These are phyloP conservation scores for Aspergillus hiratsukae DNA, from an alignment of 2,329 filamentous ascomycete species.

Conservation along the genomic window DNA sequence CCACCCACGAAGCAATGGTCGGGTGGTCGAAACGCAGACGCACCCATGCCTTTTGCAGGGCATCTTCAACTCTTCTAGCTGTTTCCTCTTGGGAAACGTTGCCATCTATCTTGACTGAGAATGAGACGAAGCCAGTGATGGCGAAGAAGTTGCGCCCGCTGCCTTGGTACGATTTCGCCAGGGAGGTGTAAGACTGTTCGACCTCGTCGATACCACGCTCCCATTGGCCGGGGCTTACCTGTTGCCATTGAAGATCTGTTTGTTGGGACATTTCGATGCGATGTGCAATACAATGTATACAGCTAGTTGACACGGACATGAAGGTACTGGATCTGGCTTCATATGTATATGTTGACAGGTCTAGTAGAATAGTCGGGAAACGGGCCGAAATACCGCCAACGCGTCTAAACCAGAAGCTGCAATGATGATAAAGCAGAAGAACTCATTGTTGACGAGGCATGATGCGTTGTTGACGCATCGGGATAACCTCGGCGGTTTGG, in stretches of 20 bases:
- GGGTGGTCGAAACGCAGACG: constrained; percentile 21
- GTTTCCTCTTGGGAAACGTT: neutral
- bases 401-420: too few relatives aligned
- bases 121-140: constrained; percentile 39
- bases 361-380: neutral
- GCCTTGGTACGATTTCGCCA: constrained; percentile 32
- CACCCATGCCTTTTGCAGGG: constrained; percentile 19
- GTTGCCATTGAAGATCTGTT: constrained; percentile 4
- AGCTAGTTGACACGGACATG: too few relatives aligned
- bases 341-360: neutral
- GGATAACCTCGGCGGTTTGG: neutral
- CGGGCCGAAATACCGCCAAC: neutral
- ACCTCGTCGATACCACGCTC: constrained; percentile 36
- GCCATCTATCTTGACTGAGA: neutral
- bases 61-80: constrained; percentile 4
- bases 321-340: too few relatives aligned
- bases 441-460: too few relatives aligned
- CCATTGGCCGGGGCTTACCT: constrained; percentile 13
- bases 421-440: too few relatives aligned
- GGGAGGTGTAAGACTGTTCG: constrained; percentile 39
- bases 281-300: neutral
- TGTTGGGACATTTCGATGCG: neutral
- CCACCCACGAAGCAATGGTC: constrained; percentile 20
- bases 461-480: neutral
- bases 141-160: constrained; percentile 41